Conservation (phyloP, 257 asterid genomes). For the Petrea volubilis region DNA sequence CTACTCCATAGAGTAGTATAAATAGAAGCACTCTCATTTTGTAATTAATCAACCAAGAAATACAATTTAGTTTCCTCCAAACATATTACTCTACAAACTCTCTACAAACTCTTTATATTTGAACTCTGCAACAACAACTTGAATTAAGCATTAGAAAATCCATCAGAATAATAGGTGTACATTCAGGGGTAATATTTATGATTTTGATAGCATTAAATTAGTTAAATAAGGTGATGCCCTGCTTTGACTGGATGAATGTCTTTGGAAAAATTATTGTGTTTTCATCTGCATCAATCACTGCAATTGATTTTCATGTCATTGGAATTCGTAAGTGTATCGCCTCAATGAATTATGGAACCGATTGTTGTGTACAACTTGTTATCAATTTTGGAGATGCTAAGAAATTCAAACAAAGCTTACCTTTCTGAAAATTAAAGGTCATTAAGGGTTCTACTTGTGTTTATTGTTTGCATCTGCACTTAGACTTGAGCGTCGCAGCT, state of each 20-base stretch:
- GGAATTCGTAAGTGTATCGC: no score
- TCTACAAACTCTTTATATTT: no score
- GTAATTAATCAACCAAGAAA: no score
- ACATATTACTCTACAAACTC: no score
- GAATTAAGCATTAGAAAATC: no score
- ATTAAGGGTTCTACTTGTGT: neutral
- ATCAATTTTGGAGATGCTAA: slow-evolving; percentile 5
- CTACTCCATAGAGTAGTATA: no score
- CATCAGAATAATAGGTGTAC: no score
- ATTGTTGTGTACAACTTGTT: neutral
- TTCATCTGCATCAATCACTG: neutral
- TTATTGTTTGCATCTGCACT: no score
- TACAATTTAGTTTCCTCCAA: no score
- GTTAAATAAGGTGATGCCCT: neutral
- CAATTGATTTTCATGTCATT: neutral
- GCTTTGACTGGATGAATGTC: neutral
- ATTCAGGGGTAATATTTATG: neutral
- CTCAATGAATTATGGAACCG: neutral
- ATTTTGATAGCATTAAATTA: neutral
- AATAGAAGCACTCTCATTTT: no score
- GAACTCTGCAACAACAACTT: no score
- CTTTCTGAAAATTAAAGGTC: neutral
- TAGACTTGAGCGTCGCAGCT: no score
- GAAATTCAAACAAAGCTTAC: neutral
- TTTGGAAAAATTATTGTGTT: neutral